These are phyloP conservation scores for Taphrina betulina DNA, from an alignment of 1,139 yeast species.

Conservation along the genomic window DNA sequence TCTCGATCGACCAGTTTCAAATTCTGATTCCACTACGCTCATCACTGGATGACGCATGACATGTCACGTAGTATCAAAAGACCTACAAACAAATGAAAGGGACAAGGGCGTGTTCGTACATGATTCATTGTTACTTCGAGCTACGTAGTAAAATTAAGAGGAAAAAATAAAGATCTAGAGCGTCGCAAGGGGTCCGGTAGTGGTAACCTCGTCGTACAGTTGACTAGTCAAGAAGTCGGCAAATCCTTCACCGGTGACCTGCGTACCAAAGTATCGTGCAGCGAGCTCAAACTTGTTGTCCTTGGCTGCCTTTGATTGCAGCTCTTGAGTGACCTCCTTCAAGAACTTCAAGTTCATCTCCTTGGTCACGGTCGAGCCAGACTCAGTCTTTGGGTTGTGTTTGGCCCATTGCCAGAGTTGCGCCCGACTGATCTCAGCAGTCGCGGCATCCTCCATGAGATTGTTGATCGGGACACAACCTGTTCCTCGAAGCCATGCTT, in stretches of 20 bases:
- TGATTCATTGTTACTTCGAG: too few species aligned
- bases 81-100: too few species aligned
- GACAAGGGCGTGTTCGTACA: too few species aligned
- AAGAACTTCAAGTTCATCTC: slow-evolving; percentile 58
- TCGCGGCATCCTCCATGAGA: slow-evolving; percentile 85
- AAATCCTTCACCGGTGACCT: slow-evolving; percentile 63
- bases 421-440: slow-evolving; percentile 81
- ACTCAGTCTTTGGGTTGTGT: slow-evolving; percentile 64
- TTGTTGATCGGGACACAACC: slow-evolving; percentile 82
- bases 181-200: slow-evolving; percentile 35
- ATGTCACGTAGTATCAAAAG: too few species aligned
- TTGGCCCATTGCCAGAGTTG: slow-evolving; percentile 84
- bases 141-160: too few species aligned
- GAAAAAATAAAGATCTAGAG: too few species aligned
- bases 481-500: slow-evolving; percentile 77
- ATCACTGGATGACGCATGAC: too few species aligned
- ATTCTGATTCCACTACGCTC: too few species aligned
- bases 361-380: slow-evolving; percentile 59
- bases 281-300: slow-evolving; percentile 56
- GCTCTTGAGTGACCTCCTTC: slow-evolving; percentile 61
- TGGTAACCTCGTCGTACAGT: slow-evolving; percentile 32
- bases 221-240: slow-evolving; percentile 63
- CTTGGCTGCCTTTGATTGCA: slow-evolving; percentile 56
- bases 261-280: slow-evolving; percentile 62
- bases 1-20: too few species aligned